phyloP scores from a whole-genome alignment of 202 grass and related monocot species.

The Saccharum hybrid region DNA sequence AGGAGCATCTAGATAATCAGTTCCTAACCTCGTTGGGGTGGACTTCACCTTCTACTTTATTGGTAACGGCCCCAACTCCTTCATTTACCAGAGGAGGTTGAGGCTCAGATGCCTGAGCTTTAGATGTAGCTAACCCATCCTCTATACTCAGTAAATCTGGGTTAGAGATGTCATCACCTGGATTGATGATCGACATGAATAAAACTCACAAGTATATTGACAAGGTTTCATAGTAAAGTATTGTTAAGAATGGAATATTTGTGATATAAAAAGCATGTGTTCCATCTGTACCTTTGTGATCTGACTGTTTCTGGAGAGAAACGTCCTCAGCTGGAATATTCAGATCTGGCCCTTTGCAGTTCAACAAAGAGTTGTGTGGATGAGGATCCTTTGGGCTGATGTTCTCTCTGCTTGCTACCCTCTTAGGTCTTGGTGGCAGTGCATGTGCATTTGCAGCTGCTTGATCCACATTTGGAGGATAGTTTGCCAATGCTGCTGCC shows the following conservation, averaged over 20 bases:
- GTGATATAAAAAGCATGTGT: slow-evolving; percentile 55
- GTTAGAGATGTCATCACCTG: slow-evolving; percentile 70
- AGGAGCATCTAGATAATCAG: slow-evolving; percentile 24
- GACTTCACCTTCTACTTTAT: slow-evolving; percentile 58
- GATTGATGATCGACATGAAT: slow-evolving; percentile 35
- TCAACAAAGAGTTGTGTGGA: slow-evolving; percentile 48
- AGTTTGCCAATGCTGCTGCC: slow-evolving; percentile 36
- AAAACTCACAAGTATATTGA: slow-evolving; percentile 38
- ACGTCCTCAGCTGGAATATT: slow-evolving; percentile 63
- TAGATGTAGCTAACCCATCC: slow-evolving; percentile 46
- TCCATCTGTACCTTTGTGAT: slow-evolving; percentile 46
- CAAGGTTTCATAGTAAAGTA: slow-evolving; percentile 38
- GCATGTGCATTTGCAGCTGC: slow-evolving; percentile 45
- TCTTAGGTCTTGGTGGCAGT: slow-evolving; percentile 73
- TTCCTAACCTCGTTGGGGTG: slow-evolving; percentile 61
- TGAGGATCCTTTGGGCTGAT: slow-evolving; percentile 68
- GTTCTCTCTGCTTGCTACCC: slow-evolving; percentile 77
- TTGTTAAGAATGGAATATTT: slow-evolving; percentile 60
- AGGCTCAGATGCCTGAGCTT: slow-evolving; percentile 54
- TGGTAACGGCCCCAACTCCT: slow-evolving; percentile 51
- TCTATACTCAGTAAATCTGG: slow-evolving; percentile 68
- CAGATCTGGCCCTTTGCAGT: slow-evolving; percentile 67
- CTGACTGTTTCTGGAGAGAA: slow-evolving; percentile 37
- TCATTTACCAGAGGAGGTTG: slow-evolving; percentile 50
- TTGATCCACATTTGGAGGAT: slow-evolving; percentile 57